phyloP scores from a whole-genome alignment of 2,329 filamentous ascomycete species.

The Penicillium sp. region DNA sequence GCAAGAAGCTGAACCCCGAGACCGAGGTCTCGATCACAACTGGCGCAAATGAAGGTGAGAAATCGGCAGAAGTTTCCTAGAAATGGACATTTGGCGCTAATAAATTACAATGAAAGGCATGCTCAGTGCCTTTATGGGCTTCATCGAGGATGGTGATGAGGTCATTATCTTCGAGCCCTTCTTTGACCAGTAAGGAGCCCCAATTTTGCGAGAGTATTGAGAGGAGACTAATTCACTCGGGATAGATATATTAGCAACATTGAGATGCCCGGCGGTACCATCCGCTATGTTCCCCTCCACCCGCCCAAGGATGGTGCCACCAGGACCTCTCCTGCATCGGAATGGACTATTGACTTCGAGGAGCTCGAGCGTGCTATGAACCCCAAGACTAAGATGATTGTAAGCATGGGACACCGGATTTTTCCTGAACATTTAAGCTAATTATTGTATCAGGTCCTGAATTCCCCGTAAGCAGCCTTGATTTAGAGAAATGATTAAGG shows the following conservation, averaged over 20 bases:
- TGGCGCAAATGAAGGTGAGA: slow-evolving; percentile 50
- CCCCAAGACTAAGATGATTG: slow-evolving; percentile 90
- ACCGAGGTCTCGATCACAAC: slow-evolving; percentile 95
- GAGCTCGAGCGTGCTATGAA: slow-evolving; percentile 80
- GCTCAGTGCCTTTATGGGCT: slow-evolving; percentile 97
- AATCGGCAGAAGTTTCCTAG: neutral
- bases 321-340: slow-evolving; percentile 76
- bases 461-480: slow-evolving; percentile 46
- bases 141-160: slow-evolving; percentile 90
- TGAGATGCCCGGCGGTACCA: slow-evolving; percentile 93
- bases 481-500: neutral
- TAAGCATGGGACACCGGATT: slow-evolving; percentile 54
- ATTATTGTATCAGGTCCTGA: slow-evolving; percentile 42
- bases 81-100: slow-evolving; percentile 2
- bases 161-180: slow-evolving; percentile 98
- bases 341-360: slow-evolving; percentile 84
- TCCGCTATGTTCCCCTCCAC: slow-evolving; percentile 92
- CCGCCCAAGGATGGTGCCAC: slow-evolving; percentile 77
- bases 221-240: neutral
- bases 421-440: slow-evolving; percentile 6
- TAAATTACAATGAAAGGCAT: slow-evolving; percentile 56
- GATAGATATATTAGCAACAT: slow-evolving; percentile 89
- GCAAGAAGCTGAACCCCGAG: slow-evolving; percentile 75
- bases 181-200: slow-evolving; percentile 75
- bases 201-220: neutral